Evolutionary conservation across 306 rosid species (phyloP), one percentile per base, ranked within the genome.

Genomic region (Vigna mungo): DNA sequence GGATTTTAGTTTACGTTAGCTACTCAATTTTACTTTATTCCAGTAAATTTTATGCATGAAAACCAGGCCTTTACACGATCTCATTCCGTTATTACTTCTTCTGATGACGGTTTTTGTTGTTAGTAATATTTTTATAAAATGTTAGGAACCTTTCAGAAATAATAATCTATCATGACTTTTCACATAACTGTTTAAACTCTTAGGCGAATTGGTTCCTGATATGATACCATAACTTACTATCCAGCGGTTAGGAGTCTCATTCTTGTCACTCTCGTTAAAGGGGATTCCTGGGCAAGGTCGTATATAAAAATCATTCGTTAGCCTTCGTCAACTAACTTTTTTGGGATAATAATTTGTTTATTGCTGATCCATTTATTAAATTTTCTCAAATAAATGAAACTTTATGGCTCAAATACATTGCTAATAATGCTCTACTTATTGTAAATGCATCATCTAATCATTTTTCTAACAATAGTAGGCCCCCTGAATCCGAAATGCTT

Each of bases 221-320:
- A 47, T 32, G 10, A 25, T 18, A 25, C 27, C 36, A 32, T 12
- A 59, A 2, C 49, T 27, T 55, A 11, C n/a, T 47, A 75, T 70
- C 36, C 15, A 4, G 16, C 5, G 41, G 72, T 48, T 64, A 21
- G 52, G 36, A 36, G 20, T 76, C 64, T 64, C 72, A 49, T 63
- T 20, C 43, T 51, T 36, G 23, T 41, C 20, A 20, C 11, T 30
- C 12, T 1, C 9, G 1, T 30, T 63, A 18, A 37, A 30, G 15
- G 34, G 39, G 5, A n/a, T 37, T 59, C 18, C 18, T 9, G 2
- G 17, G 25, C 10, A 37, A 17, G 23, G 23, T 21, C 27, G 41
- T 36, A 36, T 17, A 15, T 34, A 34, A 34, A 15, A 62, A 32
- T 62, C 46, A n/a, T 34, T 62, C 3, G 17, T 65, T 32, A 9